These are phyloP conservation scores for Fusarium anguioides DNA, from an alignment of 2,329 filamentous ascomycete species.

Conservation along the genomic window DNA sequence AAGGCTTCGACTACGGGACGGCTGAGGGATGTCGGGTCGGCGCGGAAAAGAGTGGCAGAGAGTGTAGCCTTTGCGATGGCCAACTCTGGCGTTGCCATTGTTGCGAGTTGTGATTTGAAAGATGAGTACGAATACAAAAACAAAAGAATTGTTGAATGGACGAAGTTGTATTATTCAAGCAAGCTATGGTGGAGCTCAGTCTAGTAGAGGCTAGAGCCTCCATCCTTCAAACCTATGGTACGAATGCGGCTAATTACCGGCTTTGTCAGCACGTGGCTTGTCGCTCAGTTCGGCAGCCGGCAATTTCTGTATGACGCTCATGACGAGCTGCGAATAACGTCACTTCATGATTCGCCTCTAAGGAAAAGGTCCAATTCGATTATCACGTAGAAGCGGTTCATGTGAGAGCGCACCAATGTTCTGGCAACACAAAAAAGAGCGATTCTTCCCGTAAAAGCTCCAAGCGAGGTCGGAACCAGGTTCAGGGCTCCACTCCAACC, in stretches of 20 bases:
- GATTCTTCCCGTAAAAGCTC: constrained; percentile 36
- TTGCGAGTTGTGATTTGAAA: background rate
- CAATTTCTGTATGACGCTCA: constrained; percentile 5
- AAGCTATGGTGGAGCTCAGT: constrained; percentile 29
- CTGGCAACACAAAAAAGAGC: constrained; percentile 1
- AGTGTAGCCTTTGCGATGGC: constrained; percentile 85
- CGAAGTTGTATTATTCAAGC: constrained; percentile 16
- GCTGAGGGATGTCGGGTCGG: constrained; percentile 76
- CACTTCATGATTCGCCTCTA: background rate
- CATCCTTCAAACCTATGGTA: background rate
- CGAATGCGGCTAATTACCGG: constrained; percentile 32
- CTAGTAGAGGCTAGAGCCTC: constrained; percentile 5
- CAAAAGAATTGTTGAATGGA: constrained; percentile 2
- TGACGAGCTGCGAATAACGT: constrained; percentile 3
- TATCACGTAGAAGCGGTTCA: background rate
- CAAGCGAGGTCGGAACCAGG: constrained; percentile 36
- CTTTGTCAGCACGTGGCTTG: constrained; percentile 19
- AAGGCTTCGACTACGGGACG: constrained; percentile 78
- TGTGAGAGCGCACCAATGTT: background rate
- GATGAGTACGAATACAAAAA: background rate
- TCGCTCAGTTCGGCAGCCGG: background rate
- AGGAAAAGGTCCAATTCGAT: background rate
- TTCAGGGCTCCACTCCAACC: constrained; percentile 40
- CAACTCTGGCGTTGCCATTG: constrained; percentile 75
- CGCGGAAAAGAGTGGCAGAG: constrained; percentile 76